phyloP scores from a whole-genome alignment of 2,329 filamentous ascomycete species.

The Aspergillus flavus region DNA sequence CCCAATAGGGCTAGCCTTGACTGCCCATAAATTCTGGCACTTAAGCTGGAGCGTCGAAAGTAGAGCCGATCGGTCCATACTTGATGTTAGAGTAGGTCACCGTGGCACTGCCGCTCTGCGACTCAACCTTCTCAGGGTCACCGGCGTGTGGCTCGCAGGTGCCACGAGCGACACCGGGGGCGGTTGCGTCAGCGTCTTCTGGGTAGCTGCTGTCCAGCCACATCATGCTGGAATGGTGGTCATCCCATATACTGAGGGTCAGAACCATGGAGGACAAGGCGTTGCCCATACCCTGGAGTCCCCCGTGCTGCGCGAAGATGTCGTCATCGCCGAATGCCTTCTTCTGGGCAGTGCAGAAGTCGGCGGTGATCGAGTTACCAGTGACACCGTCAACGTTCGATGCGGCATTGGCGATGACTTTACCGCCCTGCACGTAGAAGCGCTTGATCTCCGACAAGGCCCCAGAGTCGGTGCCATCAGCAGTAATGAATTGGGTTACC shows the following conservation, averaged over 20 bases:
- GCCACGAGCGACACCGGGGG: conserved; percentile 56
- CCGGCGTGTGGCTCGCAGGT: conserved; percentile 56
- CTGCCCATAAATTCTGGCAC: neutral
- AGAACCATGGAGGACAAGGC: conserved; percentile 63
- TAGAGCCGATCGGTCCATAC: conserved; percentile 59
- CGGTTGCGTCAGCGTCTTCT: conserved; percentile 42
- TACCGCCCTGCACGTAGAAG: conserved; percentile 66
- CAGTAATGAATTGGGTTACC: conserved; percentile 67
- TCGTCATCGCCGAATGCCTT: conserved; percentile 56
- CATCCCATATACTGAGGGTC: conserved; percentile 63
- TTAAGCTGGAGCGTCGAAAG: conserved; percentile 36
- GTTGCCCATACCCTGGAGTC: conserved; percentile 55
- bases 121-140: conserved; percentile 54
- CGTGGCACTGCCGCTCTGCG: conserved; percentile 48
- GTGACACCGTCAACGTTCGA: conserved; percentile 50
- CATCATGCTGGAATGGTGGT: conserved; percentile 69
- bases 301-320: conserved; percentile 58
- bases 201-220: conserved; percentile 73
- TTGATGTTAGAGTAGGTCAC: conserved; percentile 63
- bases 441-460: conserved; percentile 63
- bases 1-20: neutral
- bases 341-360: conserved; percentile 61
- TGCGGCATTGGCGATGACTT: conserved; percentile 58
- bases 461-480: conserved; percentile 40
- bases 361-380: conserved; percentile 58